Evolutionary conservation across 345 rosid species (phyloP), one percentile per base, ranked within the genome.

Genomic region (Eutrema heterophyllum): DNA sequence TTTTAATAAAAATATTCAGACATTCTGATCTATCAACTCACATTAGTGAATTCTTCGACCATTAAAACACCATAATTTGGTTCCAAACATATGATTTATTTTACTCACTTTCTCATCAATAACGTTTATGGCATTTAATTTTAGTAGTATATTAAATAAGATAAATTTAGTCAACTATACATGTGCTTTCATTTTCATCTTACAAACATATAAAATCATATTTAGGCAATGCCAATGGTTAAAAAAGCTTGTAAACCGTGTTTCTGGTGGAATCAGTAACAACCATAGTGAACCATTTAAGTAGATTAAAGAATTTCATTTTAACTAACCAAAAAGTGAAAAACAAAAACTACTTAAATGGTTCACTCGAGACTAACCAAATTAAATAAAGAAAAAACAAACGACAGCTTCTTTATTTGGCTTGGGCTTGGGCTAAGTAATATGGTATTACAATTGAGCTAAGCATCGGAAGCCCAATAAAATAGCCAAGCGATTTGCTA

Each of bases 231-330:
- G 69, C 45, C 54, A 18, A 45, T 57, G 33, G 63, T 62, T 52
- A 64, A 73, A 64, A 64, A 56, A 53, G 5, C 18, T 29, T 30
- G 36, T 51, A 43, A 41, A 43, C 70, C 70, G 63, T 63, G 76
- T 62, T 71, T 72, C 64, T n/a, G 46, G 55, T 64, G 64, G 64
- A 53, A 18, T 53, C 27, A 52, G 62, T 52, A 52, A 72, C 27
- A 63, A 63, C 63, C 24, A 21, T 21, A 21, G 24, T 21, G 24
- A 21, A 21, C 24, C 68, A 41, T 63, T 38, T 59, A 21, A 38
- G 41, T 3, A 50, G 62, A 15, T 15, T 29, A 71, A 50, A 29
- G 9, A 50, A 38, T 18, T 26, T 36, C 5, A 26, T 59, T 39
- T 12, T n/a, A n/a, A n/a, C n/a, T n/a, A n/a, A n/a, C n/a, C n/a